Base-by-base conservation (phyloP, 2,329 filamentous ascomycete species). In the Allantophomopsis lycopodina region DNA sequence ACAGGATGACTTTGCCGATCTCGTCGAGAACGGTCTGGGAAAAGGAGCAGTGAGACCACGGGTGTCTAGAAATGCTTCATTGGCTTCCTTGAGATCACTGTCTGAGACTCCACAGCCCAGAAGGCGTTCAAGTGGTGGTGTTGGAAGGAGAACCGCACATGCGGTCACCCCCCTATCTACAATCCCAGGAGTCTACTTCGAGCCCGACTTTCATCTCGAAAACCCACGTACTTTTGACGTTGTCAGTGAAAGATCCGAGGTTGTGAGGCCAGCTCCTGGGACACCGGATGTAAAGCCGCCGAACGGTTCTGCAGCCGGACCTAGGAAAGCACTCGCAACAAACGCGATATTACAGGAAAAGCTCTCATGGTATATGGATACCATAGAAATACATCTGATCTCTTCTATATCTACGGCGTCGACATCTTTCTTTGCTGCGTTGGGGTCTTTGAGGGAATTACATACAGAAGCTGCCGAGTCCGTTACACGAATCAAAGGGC, bases 341-440 rank as follows among this genome's bases (percentile, higher is more conserved):
- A 98, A 98, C 60, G 91, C 91, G 0, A 98, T 98, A 42, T 60
- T 98, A 30, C 91, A 98, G 57, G 91, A 98, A 60, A 98, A 98
- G 60, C 67, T 98, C 11, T 96, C 91, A 0, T 98, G 91, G 91
- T 98, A 98, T 58, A 94, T 98, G 87, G 91, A 98, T 57, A 98
- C 91, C 0, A 87, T 98, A 16, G 91, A 98, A 57, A 86, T 98
- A 40, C 91, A 98, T 56, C 67, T 98, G 7, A 95, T 98, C 50
- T 86, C 85, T 23, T 94, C 88, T 0, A 98, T 98, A 46, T 96
- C 89, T 2, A 87, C 84, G 0, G 91, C 91, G 1, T 96, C 91
- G 0, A 87, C 86, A 1, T 94, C 89, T 0, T 98, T 98, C 59
- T 98, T 98, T 53, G 88, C 87, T 0, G 91, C 91, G 0, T 66